Base-by-base conservation (phyloP, 495 filamentous ascomycete species). In the Xylaria intraflava region DNA sequence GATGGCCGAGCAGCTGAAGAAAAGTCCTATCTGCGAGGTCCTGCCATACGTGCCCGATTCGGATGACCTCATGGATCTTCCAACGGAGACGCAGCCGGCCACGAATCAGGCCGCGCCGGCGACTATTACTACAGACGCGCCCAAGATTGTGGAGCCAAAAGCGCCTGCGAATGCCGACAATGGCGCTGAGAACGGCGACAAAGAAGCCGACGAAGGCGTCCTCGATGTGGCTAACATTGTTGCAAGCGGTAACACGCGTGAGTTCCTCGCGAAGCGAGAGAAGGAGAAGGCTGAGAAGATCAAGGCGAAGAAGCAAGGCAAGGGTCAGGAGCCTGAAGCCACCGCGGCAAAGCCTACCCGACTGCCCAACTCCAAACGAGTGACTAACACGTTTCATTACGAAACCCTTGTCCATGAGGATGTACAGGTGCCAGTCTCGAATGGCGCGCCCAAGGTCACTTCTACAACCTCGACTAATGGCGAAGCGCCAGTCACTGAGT, bases 1-100 rank as follows among this genome's bases (percentile, higher is more conserved):
- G 39, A 94, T 96, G 87, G 93, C 89, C 42, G 94, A 98, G 74
- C 89, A 96, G 69, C 69, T 98, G 49, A 98, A 98, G 76, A 84
- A 81, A 62, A 95, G 83, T 56, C 72, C 82, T 19, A 88, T 97
- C 44, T 92, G 90, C 60, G 93, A 98, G 67, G 83, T 97, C 45
- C 73, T 98, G 11, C 83, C 87, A 1, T 78, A 82, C 3, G 86
- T 20, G 72, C 76, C 46, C 68, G 83, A 52, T 41, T 86, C 51
- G 78, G 83, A 35, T 71, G 80, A 46, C 43, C 66, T 71, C 55
- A 80, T 59, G 70, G 72, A 81, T 51, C 66, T 72, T 36, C 75
- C 80, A 10, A 71, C 65, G n/a, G 89, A 91, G 0, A 69, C 80
- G 3, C 71, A 73, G 17, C 77, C 77, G 22, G 77, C 77, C 2